Percentiles rank a stretch among this genome's conserved stretches.
Evolutionary conservation across 192 early-diverging fungal species (phyloP).

Genomic region (Glomus cerebriforme): DNA sequence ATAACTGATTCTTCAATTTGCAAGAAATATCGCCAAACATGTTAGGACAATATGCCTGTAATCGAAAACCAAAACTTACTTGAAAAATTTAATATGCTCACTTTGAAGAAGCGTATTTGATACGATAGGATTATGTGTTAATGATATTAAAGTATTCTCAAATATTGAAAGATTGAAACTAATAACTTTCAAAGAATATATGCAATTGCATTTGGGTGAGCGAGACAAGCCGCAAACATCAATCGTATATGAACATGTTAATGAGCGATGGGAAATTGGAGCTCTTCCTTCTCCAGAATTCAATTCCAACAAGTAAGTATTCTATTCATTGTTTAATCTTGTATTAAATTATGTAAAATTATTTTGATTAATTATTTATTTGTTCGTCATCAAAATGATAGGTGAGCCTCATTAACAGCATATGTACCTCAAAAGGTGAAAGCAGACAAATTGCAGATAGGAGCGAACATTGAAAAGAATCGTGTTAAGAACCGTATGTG

Average conservation of each 20-base stretch:
- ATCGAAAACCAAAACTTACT: conserved; percentile 80
- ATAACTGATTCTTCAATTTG: conserved; percentile 74
- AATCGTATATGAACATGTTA: conserved; percentile 77
- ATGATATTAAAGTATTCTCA: conserved; percentile 82
- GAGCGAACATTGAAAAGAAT: conserved; percentile 68
- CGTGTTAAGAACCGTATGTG: conserved; percentile 89
- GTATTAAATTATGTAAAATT: too few relatives aligned
- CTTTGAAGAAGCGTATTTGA: conserved; percentile 94
- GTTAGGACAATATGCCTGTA: conserved; percentile 85
- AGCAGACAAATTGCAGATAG: conserved; percentile 78
- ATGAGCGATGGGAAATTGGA: conserved; percentile 91
- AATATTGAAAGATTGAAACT: conserved; percentile 83
- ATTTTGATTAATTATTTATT: too few relatives aligned
- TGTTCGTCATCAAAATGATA: too few relatives aligned
- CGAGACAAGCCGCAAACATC: conserved; percentile 43
- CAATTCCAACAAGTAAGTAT: conserved; percentile 85
- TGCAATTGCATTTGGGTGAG: conserved; percentile 69
- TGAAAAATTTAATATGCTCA: conserved; percentile 71
- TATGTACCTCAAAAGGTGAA: conserved; percentile 94
- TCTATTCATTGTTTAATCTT: too few relatives aligned
- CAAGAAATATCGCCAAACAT: conserved; percentile 83
- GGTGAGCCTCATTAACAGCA: conserved; percentile 88
- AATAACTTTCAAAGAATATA: conserved; percentile 90
- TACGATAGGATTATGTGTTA: conserved; percentile 83
- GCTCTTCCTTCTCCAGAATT: conserved; percentile 78